These are phyloP conservation scores for Fusarium foetens DNA, from an alignment of 2,329 filamentous ascomycete genomes.

Conservation along the genomic window DNA sequence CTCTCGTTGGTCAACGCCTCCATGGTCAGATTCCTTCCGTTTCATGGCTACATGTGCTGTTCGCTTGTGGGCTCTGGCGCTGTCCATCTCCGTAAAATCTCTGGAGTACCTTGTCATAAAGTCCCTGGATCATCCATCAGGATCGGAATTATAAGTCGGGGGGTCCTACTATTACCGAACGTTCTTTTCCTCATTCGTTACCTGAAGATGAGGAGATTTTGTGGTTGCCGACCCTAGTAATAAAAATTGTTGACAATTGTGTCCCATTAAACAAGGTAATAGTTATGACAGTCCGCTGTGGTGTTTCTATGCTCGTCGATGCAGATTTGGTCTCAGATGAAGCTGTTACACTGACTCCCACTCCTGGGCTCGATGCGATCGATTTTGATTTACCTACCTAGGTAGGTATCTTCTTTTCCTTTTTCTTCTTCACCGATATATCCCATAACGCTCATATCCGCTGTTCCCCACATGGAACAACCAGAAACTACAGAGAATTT, in stretches of 20 bases:
- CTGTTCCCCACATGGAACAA: conserved; percentile 10
- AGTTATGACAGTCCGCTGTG: neutral
- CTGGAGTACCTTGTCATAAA: conserved; percentile 29
- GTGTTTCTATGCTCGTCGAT: neutral
- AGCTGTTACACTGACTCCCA: neutral
- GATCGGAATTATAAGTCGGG: conserved; percentile 11
- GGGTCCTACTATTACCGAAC: conserved; percentile 18
- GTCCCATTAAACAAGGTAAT: neutral
- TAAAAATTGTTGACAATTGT: neutral
- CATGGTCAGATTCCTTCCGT: conserved; percentile 42
- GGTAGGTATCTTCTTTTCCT: neutral
- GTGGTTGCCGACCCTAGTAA: neutral
- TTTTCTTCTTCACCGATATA: conserved; percentile 1
- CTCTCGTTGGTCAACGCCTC: conserved; percentile 35
- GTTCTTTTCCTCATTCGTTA: conserved; percentile 11
- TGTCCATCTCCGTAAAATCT: conserved; percentile 36
- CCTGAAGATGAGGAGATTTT: neutral
- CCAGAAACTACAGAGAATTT: conserved; percentile 1
- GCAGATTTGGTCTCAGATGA: neutral
- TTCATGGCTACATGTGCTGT: conserved; percentile 40
- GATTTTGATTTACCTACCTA: neutral
- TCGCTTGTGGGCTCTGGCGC: conserved; percentile 33
- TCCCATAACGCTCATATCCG: conserved; percentile 7
- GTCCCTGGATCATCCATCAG: conserved; percentile 15
- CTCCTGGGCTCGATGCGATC: neutral